Percentiles rank a stretch among this genome's conserved stretches.
Conservation (phyloP, 768 basidiomycete species). For the Ramaria sp. region DNA sequence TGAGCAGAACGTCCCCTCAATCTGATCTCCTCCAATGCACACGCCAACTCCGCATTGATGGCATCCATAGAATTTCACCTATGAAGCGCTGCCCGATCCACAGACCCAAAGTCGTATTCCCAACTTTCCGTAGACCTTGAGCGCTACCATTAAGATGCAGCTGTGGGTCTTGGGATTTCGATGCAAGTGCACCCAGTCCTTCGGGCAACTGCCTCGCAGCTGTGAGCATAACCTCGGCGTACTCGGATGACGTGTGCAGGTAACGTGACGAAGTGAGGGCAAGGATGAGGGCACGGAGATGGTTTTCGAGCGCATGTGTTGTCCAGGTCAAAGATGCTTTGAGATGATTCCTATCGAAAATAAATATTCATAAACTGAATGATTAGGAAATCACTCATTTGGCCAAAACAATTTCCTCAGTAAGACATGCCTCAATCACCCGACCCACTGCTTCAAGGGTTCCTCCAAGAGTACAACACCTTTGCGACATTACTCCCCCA, state of each 20-base stretch:
- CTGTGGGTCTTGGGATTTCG: slow-evolving; percentile 14
- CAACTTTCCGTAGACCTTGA: slow-evolving; percentile 27
- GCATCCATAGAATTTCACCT: slow-evolving; percentile 26
- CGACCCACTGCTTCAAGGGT: slow-evolving; percentile 44
- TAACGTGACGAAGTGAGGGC: slow-evolving; percentile 63
- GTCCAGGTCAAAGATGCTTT: slow-evolving; percentile 50
- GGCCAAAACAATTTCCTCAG: slow-evolving; percentile 44
- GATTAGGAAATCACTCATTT: slow-evolving; percentile 33
- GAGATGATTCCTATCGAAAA: slow-evolving; percentile 37
- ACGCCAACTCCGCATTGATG: neutral
- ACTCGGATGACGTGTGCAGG: slow-evolving; percentile 55
- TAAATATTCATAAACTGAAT: neutral
- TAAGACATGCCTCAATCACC: slow-evolving; percentile 38
- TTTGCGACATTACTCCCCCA: slow-evolving; percentile 28
- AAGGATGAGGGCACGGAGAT: slow-evolving; percentile 60
- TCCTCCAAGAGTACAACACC: slow-evolving; percentile 40
- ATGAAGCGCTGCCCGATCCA: slow-evolving; percentile 66
- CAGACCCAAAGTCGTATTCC: slow-evolving; percentile 53
- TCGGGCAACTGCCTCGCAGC: slow-evolving; percentile 63
- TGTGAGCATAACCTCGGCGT: slow-evolving; percentile 53
- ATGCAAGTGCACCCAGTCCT: slow-evolving; percentile 46
- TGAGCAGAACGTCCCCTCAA: neutral
- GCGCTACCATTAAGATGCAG: slow-evolving; percentile 4
- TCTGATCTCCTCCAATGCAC: neutral
- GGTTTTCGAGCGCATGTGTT: slow-evolving; percentile 53